A percentile compares a stretch with the other conserved stretches of the same genome.
Evolutionary conservation across 148 eudicot species (phyloP).

Genomic region (Amaranthus hypochondriacus): DNA sequence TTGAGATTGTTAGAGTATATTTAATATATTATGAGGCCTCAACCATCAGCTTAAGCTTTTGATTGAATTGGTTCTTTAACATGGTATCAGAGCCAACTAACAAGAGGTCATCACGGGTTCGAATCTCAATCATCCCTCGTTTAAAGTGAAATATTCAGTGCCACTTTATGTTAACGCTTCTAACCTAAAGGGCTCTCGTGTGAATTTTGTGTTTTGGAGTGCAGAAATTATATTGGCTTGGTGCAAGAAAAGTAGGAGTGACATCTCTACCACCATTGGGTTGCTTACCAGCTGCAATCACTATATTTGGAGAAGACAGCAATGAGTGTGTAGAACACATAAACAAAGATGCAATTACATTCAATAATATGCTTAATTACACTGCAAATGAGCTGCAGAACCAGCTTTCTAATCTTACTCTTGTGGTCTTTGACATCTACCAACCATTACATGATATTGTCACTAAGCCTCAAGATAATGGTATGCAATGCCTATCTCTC

Average conservation of each 20-base stretch:
- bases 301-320: conserved; percentile 46
- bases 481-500: conserved; percentile 24
- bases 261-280: conserved; percentile 60
- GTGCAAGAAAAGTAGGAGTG: conserved; percentile 64
- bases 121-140: too few species aligned
- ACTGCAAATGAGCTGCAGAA: conserved; percentile 42
- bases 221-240: conserved; percentile 52
- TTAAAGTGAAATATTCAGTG: too few species aligned
- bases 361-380: conserved; percentile 51
- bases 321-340: conserved; percentile 45
- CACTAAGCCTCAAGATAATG: conserved; percentile 46
- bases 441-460: conserved; percentile 45
- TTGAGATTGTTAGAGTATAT: too few species aligned
- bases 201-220: not conserved
- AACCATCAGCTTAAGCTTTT: too few species aligned
- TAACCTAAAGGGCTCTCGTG: too few species aligned
- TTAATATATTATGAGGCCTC: too few species aligned
- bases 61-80: too few species aligned
- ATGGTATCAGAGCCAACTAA: too few species aligned
- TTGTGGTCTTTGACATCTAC: conserved; percentile 57
- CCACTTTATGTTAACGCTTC: too few species aligned
- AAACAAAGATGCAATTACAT: conserved; percentile 45
- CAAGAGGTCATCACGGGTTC: too few species aligned
- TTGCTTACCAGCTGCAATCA: conserved; percentile 65
- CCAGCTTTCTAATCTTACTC: conserved; percentile 41